These are phyloP conservation scores for Penicillium cinerascens DNA, from an alignment of 495 filamentous ascomycete species.

Conservation along the genomic window DNA sequence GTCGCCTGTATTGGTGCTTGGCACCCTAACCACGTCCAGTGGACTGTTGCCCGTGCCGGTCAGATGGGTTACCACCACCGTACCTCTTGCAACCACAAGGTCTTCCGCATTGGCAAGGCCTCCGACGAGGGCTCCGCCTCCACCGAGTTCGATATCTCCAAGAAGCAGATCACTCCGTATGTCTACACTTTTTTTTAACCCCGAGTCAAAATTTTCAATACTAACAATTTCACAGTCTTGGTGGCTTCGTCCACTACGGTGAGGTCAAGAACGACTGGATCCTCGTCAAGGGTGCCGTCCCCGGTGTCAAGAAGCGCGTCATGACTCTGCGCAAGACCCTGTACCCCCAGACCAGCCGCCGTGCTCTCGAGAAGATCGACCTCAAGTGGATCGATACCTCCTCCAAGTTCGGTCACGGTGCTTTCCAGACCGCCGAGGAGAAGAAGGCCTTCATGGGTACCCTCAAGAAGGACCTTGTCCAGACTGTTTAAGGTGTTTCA, in stretches of 20 bases:
- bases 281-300: conserved; percentile 94
- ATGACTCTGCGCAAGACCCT: conserved; percentile 99
- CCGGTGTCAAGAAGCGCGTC: conserved; percentile 99
- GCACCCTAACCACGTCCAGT: conserved; percentile 99
- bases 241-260: conserved; percentile 99
- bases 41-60: conserved; percentile 99
- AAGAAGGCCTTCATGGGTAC: conserved; percentile 97
- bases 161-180: conserved; percentile 99
- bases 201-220: conserved; percentile 2
- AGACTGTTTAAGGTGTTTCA: conserved; percentile 65
- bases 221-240: conserved; percentile 63
- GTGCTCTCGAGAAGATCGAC: conserved; percentile 96
- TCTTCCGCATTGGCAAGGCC: conserved; percentile 97
- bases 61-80: conserved; percentile 99
- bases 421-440: conserved; percentile 96
- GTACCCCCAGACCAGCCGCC: conserved; percentile 93
- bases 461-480: conserved; percentile 95
- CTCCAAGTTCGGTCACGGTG: conserved; percentile 99
- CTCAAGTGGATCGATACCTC: conserved; percentile 99
- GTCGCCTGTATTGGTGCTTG: conserved; percentile 99
- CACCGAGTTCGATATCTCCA: conserved; percentile 94
- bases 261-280: conserved; percentile 99
- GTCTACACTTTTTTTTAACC: conserved; percentile 35
- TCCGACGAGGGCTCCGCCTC: conserved; percentile 84
- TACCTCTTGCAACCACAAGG: conserved; percentile 99